phyloP scores from a whole-genome alignment of 2,329 filamentous ascomycete species.

The Cladosporium cucumerinum region DNA sequence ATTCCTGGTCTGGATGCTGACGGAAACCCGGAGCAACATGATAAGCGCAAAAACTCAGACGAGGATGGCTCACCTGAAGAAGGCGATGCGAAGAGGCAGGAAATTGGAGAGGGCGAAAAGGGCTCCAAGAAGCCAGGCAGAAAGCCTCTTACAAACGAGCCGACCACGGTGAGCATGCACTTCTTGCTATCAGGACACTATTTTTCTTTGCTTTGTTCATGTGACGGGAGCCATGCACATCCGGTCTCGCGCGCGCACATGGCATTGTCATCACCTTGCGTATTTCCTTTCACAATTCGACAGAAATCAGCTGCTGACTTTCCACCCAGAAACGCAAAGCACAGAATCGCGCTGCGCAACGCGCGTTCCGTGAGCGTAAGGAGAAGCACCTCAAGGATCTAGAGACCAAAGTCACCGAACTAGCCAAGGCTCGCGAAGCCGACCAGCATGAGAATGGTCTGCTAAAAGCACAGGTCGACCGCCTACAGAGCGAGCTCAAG shows the following conservation, averaged over 20 bases:
- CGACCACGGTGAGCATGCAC: conserved; percentile 76
- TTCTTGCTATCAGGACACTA: background rate
- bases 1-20: conserved; percentile 55
- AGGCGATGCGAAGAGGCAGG: conserved; percentile 70
- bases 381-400: conserved; percentile 85
- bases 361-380: conserved; percentile 91
- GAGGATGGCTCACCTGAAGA: conserved; percentile 61
- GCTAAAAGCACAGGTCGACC: conserved; percentile 82
- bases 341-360: conserved; percentile 87
- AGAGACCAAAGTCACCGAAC: conserved; percentile 64
- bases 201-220: background rate
- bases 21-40: conserved; percentile 44
- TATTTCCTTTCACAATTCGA: background rate
- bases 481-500: conserved; percentile 76
- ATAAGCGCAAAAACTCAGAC: conserved; percentile 70
- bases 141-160: conserved; percentile 92
- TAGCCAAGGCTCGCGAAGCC: conserved; percentile 77
- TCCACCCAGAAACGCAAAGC: conserved; percentile 79
- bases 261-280: background rate
- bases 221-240: background rate
- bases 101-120: conserved; percentile 79
- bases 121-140: conserved; percentile 91
- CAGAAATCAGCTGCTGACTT: conserved; percentile 2
- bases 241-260: background rate
- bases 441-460: conserved; percentile 81